These are phyloP conservation scores for Phytomonas sp. DNA, from an alignment of 208 protist genomes.

Conservation along the genomic window DNA sequence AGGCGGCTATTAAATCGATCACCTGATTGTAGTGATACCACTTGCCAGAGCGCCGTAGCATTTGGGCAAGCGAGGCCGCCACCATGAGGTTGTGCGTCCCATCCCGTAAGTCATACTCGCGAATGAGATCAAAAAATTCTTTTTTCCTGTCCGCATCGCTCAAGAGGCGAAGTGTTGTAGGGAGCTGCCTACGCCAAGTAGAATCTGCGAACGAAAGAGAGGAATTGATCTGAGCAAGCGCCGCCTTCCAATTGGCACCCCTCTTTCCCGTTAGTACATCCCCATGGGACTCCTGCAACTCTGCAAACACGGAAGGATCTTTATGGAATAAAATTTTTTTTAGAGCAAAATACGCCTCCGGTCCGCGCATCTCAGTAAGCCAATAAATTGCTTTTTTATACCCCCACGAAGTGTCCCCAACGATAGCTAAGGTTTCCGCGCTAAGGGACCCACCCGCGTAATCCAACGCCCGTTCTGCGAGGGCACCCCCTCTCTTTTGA, in stretches of 20 bases:
- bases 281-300: conserved; percentile 40
- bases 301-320: conserved; percentile 9
- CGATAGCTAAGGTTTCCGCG: conserved; percentile 13
- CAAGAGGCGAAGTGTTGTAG: conserved; percentile 58
- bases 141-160: conserved; percentile 58
- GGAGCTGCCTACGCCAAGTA: conserved; percentile 34
- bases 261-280: conserved; percentile 51
- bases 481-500: background rate
- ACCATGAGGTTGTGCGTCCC: conserved; percentile 26
- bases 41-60: conserved; percentile 26
- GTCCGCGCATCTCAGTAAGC: conserved; percentile 39
- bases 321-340: conserved; percentile 36
- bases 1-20: conserved; percentile 42
- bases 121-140: conserved; percentile 38
- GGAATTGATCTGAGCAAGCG: conserved; percentile 21
- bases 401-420: conserved; percentile 20
- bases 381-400: conserved; percentile 19
- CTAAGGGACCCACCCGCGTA: conserved; percentile 14
- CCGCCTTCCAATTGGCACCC: conserved; percentile 32
- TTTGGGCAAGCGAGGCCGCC: conserved; percentile 49
- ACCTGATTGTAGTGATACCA: conserved; percentile 70
- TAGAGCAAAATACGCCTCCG: conserved; percentile 40
- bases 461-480: background rate
- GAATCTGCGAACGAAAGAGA: conserved; percentile 15
- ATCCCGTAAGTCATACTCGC: conserved; percentile 28